A percentile compares a stretch with the other conserved stretches of the same genome.
Evolutionary conservation across 2,329 filamentous ascomycete genomes (phyloP).

Genomic region (Stagonosporopsis vannaccii): DNA sequence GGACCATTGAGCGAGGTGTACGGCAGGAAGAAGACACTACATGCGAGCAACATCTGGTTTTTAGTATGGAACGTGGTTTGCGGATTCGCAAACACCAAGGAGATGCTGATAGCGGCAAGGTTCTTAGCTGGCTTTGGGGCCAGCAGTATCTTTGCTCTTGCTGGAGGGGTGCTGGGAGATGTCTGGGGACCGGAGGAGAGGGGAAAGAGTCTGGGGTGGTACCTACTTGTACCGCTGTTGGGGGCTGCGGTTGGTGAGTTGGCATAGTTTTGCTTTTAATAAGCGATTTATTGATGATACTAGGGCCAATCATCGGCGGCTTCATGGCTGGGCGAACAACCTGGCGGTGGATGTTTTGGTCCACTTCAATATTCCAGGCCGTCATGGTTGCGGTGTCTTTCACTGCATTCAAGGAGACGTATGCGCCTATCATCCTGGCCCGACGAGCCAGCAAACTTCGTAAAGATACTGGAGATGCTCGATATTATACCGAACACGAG

Average conservation of each 20-base stretch:
- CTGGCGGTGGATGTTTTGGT: slow-evolving; percentile 43
- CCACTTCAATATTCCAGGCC: slow-evolving; percentile 35
- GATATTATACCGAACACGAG: slow-evolving; percentile 54
- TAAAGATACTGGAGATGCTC: slow-evolving; percentile 71
- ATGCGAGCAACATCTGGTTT: slow-evolving; percentile 36
- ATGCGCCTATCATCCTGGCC: slow-evolving; percentile 53
- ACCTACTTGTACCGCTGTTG: slow-evolving; percentile 31
- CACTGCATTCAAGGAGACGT: slow-evolving; percentile 53
- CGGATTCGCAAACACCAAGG: slow-evolving; percentile 35
- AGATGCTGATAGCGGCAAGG: slow-evolving; percentile 32
- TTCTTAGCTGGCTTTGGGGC: slow-evolving; percentile 39
- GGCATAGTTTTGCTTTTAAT: not conserved
- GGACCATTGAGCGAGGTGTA: slow-evolving; percentile 42
- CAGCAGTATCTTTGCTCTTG: slow-evolving; percentile 32
- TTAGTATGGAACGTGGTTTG: slow-evolving; percentile 37
- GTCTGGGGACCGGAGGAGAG: slow-evolving; percentile 36
- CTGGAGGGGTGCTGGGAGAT: slow-evolving; percentile 34
- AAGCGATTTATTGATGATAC: not conserved
- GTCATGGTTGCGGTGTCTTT: slow-evolving; percentile 42
- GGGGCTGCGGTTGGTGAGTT: slow-evolving; percentile 28
- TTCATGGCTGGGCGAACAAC: slow-evolving; percentile 36
- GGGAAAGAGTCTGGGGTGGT: slow-evolving; percentile 23
- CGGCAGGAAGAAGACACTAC: slow-evolving; percentile 31
- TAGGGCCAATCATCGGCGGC: slow-evolving; percentile 37
- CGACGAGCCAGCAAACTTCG: slow-evolving; percentile 36